A percentile compares a stretch with the other conserved stretches of the same genome.
Conservation (phyloP, 179 eudicot genomes). For the Beta macrorhiza region DNA sequence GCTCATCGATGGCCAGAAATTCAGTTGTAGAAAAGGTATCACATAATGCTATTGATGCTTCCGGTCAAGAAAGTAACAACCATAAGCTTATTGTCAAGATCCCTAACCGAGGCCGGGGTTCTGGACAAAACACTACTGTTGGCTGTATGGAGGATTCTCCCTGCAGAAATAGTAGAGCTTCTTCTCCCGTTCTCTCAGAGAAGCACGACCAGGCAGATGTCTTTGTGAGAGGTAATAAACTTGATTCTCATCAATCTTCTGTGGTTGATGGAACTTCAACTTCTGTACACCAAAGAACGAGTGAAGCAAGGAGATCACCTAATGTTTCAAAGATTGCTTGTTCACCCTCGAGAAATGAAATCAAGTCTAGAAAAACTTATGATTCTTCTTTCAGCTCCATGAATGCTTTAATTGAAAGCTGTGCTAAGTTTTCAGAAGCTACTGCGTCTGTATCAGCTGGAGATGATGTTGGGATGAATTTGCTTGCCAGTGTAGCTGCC, state of each 20-base stretch:
- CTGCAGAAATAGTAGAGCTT: constrained; percentile 45
- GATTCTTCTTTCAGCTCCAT: constrained; percentile 71
- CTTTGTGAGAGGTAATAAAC: constrained; percentile 33
- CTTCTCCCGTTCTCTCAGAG: constrained; percentile 52
- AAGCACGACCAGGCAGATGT: constrained; percentile 48
- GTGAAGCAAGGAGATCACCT: constrained; percentile 26
- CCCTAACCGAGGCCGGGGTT: constrained; percentile 66
- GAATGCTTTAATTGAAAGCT: constrained; percentile 81
- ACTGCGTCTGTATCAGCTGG: constrained; percentile 43
- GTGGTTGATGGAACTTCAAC: constrained; percentile 35
- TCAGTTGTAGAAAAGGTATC: constrained; percentile 48
- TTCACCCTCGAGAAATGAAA: constrained; percentile 29
- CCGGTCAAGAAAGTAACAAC: constrained; percentile 44
- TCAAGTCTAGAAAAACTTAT: constrained; percentile 40
- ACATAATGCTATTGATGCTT: constrained; percentile 37
- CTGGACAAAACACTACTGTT: constrained; percentile 52
- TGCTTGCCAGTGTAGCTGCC: constrained; percentile 97
- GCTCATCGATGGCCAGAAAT: constrained; percentile 38
- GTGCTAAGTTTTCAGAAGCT: constrained; percentile 73
- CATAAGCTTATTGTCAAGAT: constrained; percentile 76
- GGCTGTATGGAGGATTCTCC: constrained; percentile 50
- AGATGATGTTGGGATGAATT: constrained; percentile 85
- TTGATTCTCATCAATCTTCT: constrained; percentile 26
- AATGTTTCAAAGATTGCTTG: neutral
- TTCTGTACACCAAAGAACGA: neutral